These are phyloP conservation scores for Vanilla planifolia DNA, from an alignment of 106 monocot genomes.

Conservation along the genomic window DNA sequence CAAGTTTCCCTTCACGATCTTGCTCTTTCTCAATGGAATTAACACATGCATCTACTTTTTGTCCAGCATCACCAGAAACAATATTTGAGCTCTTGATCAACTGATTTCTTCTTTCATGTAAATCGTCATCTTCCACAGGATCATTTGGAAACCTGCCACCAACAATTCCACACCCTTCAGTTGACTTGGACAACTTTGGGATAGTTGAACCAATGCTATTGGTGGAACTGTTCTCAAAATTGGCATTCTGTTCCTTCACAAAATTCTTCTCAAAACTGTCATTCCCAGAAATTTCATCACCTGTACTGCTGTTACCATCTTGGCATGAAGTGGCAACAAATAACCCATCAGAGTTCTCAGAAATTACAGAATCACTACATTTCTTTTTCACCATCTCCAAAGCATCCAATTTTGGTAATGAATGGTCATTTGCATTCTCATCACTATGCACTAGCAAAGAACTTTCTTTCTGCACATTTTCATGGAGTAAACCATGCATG, in stretches of 20 bases:
- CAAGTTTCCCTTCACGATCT: slow-evolving; percentile 3
- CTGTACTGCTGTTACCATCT: slow-evolving; percentile 13
- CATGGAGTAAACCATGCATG: background rate
- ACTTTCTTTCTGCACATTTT: slow-evolving; percentile 11
- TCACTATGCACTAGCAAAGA: background rate
- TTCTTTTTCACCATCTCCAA: slow-evolving; percentile 12
- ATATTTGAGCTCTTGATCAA: background rate
- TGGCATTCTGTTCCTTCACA: slow-evolving; percentile 3
- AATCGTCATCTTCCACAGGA: slow-evolving; percentile 10
- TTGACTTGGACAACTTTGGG: slow-evolving; percentile 5
- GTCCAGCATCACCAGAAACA: slow-evolving; percentile 3
- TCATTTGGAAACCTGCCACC: background rate
- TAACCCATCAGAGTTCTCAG: slow-evolving; percentile 52
- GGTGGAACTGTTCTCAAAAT: slow-evolving; percentile 3
- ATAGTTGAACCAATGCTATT: background rate
- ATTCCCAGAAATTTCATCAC: background rate
- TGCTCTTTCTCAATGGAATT: slow-evolving; percentile 22
- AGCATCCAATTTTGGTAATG: slow-evolving; percentile 9
- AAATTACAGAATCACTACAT: slow-evolving; percentile 15
- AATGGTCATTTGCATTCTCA: slow-evolving; percentile 8
- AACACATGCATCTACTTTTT: slow-evolving; percentile 7
- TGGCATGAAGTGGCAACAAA: slow-evolving; percentile 44
- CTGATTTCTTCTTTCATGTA: background rate
- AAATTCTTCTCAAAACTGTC: slow-evolving; percentile 15
- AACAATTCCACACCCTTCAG: slow-evolving; percentile 8